Evolutionary conservation across 108 stramenopile genomes (phyloP).

Genomic region (Parietichytrium sp.): DNA sequence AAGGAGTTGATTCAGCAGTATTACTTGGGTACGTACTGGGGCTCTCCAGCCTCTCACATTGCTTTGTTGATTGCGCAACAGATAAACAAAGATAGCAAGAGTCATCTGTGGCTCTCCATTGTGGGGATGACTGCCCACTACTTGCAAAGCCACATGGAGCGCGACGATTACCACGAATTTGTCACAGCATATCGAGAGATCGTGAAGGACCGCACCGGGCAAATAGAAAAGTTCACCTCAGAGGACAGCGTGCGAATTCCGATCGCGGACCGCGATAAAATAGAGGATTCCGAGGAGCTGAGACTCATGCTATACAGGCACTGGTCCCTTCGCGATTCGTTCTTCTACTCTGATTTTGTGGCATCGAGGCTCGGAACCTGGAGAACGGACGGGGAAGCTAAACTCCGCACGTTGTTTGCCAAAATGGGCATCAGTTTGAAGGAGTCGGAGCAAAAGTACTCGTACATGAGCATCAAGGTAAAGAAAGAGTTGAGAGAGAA

Average conservation of each 20-base stretch:
- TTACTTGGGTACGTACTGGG: background rate
- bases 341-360: conserved; percentile 18
- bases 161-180: background rate
- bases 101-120: conserved; percentile 6
- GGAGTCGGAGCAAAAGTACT: conserved; percentile 37
- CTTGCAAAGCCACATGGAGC: background rate
- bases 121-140: conserved; percentile 5
- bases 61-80: background rate
- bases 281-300: background rate
- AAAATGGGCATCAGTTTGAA: conserved; percentile 29
- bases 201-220: conserved; percentile 16
- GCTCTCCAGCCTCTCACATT: background rate
- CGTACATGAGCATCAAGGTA: conserved; percentile 12
- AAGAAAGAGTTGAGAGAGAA: conserved; percentile 13
- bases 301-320: conserved; percentile 12
- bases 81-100: background rate
- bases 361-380: conserved; percentile 5
- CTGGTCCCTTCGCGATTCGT: conserved; percentile 33
- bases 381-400: conserved; percentile 8
- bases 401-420: conserved; percentile 32
- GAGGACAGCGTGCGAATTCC: background rate
- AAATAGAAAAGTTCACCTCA: background rate
- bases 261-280: background rate
- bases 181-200: background rate
- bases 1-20: background rate